Evolutionary conservation across 2,329 filamentous ascomycete species (phyloP).

Genomic region (Ambrosiella beaveri): DNA sequence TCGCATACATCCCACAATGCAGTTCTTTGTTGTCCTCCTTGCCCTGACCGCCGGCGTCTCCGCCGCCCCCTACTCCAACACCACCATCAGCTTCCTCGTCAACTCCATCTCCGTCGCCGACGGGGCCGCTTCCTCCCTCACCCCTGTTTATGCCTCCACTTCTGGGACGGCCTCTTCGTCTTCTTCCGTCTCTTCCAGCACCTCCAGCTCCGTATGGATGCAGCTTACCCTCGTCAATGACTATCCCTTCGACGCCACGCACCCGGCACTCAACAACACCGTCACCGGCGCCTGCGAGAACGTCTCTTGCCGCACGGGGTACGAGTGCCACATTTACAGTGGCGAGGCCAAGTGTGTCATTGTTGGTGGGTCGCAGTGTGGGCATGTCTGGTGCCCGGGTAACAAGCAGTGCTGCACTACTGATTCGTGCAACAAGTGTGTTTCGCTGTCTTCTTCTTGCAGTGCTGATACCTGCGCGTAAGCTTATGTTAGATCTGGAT

Average conservation of each 20-base stretch:
- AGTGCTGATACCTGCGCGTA: conserved; percentile 1
- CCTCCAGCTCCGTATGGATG: conserved; percentile 3
- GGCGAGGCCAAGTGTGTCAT: conserved; percentile 6
- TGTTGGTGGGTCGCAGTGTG: conserved; percentile 9
- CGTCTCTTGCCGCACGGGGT: conserved; percentile 11
- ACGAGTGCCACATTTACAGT: conserved; percentile 11
- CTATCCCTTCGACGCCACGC: conserved; percentile 3
- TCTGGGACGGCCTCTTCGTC: too few relatives aligned
- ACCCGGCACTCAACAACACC: conserved; percentile 11
- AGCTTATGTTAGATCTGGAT: not conserved
- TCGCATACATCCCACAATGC: not conserved
- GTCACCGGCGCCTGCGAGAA: conserved; percentile 7
- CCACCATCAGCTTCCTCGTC: not conserved
- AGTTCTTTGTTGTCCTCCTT: conserved; percentile 4
- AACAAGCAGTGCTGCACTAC: conserved; percentile 10
- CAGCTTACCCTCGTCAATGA: conserved; percentile 10
- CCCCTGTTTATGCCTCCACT: too few relatives aligned
- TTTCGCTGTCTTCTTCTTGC: conserved; percentile 6
- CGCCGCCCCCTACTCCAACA: conserved; percentile 1
- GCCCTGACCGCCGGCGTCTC: conserved; percentile 2
- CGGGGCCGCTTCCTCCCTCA: not conserved
- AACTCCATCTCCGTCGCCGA: not conserved
- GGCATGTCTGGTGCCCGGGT: conserved; percentile 8
- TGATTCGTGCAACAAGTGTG: conserved; percentile 7
- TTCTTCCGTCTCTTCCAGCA: not conserved